Percentiles rank a stretch among this genome's conserved stretches.
Evolutionary conservation across 2,329 filamentous ascomycete species (phyloP).

Genomic region (Hymenoscyphus infarciens): DNA sequence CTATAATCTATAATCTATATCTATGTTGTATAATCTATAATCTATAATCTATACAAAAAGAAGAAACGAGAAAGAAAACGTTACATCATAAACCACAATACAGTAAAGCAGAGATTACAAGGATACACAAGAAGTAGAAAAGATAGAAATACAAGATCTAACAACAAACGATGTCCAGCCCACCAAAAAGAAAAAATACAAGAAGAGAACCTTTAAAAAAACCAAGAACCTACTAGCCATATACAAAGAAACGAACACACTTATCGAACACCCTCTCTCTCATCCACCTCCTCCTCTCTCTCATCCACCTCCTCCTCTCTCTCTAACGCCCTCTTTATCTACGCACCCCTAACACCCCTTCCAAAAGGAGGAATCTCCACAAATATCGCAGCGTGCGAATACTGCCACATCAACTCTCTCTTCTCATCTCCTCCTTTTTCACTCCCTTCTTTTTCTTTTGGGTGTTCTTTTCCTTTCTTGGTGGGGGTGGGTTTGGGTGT

Average conservation of each 20-base stretch:
- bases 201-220: background rate
- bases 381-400: slow-evolving; percentile 19
- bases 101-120: background rate
- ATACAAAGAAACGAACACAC: background rate
- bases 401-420: slow-evolving; percentile 17
- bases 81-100: background rate
- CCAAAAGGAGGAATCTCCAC: slow-evolving; percentile 15
- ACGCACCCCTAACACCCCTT: background rate
- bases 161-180: background rate
- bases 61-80: background rate
- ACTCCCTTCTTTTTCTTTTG: background rate
- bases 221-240: background rate
- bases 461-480: background rate
- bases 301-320: too few species aligned
- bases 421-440: slow-evolving; percentile 4
- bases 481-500: background rate
- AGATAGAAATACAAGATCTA: background rate
- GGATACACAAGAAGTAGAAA: background rate
- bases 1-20: background rate
- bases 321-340: background rate
- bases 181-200: background rate
- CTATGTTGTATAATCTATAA: background rate
- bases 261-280: too few species aligned
- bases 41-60: background rate
- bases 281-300: too few species aligned